Evolutionary conservation across 257 asterid species (phyloP).

Genomic region (Catharanthus roseus): DNA sequence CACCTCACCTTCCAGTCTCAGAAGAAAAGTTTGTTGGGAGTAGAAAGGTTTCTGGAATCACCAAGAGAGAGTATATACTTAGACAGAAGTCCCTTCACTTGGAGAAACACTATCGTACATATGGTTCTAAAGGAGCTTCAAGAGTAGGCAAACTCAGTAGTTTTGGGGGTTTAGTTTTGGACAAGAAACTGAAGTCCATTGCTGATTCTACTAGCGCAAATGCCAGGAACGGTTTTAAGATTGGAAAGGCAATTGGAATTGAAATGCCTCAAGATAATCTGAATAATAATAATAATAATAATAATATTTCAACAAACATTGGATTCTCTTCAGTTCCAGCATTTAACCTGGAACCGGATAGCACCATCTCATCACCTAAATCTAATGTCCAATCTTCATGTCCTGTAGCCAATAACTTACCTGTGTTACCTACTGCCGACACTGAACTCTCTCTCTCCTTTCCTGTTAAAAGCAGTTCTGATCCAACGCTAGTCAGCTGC

Average conservation of each 20-base stretch:
- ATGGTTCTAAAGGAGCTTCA: constrained; percentile 56
- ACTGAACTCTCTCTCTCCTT: constrained; percentile 85
- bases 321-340: constrained; percentile 46
- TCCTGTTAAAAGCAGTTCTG: constrained; percentile 48
- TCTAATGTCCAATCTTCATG: constrained; percentile 33
- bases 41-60: constrained; percentile 63
- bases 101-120: constrained; percentile 65
- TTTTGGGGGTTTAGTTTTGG: constrained; percentile 65
- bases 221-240: constrained; percentile 45
- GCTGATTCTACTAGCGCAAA: constrained; percentile 52
- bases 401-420: constrained; percentile 35
- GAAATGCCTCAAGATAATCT: constrained; percentile 38
- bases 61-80: constrained; percentile 66
- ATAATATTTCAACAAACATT: constrained; percentile 33
- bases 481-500: constrained; percentile 51
- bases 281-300: too few relatives aligned
- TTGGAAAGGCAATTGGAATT: constrained; percentile 35
- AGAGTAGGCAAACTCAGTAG: constrained; percentile 49
- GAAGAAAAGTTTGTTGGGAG: constrained; percentile 64
- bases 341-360: constrained; percentile 37
- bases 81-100: constrained; percentile 68
- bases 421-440: constrained; percentile 62
- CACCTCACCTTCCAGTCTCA: constrained; percentile 32
- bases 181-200: constrained; percentile 66
- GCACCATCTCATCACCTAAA: constrained; percentile 32